These are phyloP conservation scores for Hypoxylon sp. DNA, from an alignment of 2,329 filamentous ascomycete species.

Conservation along the genomic window DNA sequence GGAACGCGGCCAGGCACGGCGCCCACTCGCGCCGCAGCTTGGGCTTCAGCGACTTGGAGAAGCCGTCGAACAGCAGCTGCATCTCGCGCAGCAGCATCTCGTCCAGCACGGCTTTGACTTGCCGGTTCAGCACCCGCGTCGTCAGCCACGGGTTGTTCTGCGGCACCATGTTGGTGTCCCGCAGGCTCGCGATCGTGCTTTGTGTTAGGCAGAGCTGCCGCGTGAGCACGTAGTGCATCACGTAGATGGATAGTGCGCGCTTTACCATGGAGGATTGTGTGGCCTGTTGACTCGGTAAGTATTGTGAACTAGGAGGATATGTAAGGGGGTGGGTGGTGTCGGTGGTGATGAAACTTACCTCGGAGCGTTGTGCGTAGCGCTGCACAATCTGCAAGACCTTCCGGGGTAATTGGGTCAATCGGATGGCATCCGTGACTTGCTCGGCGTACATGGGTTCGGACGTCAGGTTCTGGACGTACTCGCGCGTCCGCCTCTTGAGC, in stretches of 20 bases:
- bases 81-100: conserved; percentile 63
- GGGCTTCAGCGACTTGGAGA: conserved; percentile 62
- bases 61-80: conserved; percentile 60
- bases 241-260: conserved; percentile 62
- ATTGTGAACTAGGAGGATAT: neutral
- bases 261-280: conserved; percentile 59
- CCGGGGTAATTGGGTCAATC: conserved; percentile 56
- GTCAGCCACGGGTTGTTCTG: conserved; percentile 58
- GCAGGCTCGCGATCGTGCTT: conserved; percentile 53
- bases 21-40: conserved; percentile 64
- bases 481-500: conserved; percentile 56
- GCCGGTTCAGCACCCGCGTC: conserved; percentile 62
- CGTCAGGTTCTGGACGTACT: conserved; percentile 59
- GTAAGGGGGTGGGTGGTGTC: neutral
- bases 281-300: neutral
- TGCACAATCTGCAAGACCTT: conserved; percentile 59
- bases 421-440: conserved; percentile 59
- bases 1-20: conserved; percentile 64
- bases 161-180: conserved; percentile 53
- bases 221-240: conserved; percentile 65
- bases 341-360: conserved; percentile 46
- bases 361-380: conserved; percentile 55
- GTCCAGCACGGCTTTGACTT: conserved; percentile 65
- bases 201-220: conserved; percentile 62
- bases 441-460: conserved; percentile 58